A percentile compares a stretch with the other conserved stretches of the same genome.
Conservation (phyloP, 345 rosid genomes). For the Acer negundo region DNA sequence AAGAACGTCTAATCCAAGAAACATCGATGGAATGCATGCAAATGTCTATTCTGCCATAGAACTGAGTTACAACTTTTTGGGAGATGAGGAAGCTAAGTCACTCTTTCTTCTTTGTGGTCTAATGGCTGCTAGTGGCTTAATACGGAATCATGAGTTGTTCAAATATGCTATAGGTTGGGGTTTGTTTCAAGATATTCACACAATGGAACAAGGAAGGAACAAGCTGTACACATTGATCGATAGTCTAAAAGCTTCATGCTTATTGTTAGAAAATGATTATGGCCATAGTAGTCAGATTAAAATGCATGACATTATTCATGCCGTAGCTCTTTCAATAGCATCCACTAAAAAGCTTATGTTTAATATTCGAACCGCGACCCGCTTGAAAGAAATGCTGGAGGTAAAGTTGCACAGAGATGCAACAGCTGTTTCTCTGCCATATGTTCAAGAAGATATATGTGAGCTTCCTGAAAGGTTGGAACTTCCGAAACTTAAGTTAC, state of each 20-base stretch:
- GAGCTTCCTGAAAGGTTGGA: slow-evolving; percentile 21
- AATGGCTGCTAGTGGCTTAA: no score
- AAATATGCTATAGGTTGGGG: slow-evolving; percentile 21
- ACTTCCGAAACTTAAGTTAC: slow-evolving; percentile 24
- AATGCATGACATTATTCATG: no score
- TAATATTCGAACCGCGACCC: no score
- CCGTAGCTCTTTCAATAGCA: slow-evolving; percentile 22
- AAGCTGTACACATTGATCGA: not conserved
- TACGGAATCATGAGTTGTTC: no score
- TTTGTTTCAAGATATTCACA: slow-evolving; percentile 8
- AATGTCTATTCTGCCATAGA: not conserved
- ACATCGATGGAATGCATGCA: not conserved
- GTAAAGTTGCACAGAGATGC: no score
- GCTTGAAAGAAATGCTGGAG: no score
- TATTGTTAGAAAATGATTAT: no score
- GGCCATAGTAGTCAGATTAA: no score
- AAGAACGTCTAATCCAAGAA: not conserved
- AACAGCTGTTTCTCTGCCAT: no score
- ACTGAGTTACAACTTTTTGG: not conserved
- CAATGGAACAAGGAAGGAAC: slow-evolving; percentile 8
- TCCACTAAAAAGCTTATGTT: slow-evolving; percentile 7
- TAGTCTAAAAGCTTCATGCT: slow-evolving; percentile 23
- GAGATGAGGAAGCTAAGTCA: not conserved
- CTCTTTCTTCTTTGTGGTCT: not conserved
- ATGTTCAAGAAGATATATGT: no score